A percentile compares a stretch with the other conserved stretches of the same genome.
Conservation (phyloP, 768 basidiomycete species). For the Lactarius trivialis region DNA sequence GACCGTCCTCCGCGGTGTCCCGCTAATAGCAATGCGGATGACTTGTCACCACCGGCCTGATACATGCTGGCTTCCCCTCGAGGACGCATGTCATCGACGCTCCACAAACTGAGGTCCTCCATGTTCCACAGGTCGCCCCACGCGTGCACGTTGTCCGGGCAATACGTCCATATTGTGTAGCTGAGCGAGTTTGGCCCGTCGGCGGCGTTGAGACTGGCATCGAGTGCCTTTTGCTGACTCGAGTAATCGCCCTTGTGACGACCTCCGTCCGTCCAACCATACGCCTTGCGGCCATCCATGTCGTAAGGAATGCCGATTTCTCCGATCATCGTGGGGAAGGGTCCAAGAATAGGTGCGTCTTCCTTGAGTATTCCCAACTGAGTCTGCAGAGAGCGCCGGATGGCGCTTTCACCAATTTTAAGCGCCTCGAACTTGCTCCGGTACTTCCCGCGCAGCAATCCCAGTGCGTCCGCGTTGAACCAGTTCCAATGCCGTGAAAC, state of each 20-base stretch:
- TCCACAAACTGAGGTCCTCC: constrained; percentile 92
- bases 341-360: constrained; percentile 60
- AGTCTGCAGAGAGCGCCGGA: constrained; percentile 72
- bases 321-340: constrained; percentile 86
- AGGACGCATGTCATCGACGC: constrained; percentile 54
- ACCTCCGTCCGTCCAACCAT: constrained; percentile 68
- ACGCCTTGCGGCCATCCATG: constrained; percentile 82
- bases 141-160: constrained; percentile 69
- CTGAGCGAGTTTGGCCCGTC: constrained; percentile 72
- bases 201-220: constrained; percentile 70
- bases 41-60: constrained; percentile 30
- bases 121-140: constrained; percentile 98
- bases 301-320: constrained; percentile 96
- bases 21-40: constrained; percentile 37
- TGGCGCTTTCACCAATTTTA: constrained; percentile 75
- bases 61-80: constrained; percentile 26
- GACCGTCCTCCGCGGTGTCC: constrained; percentile 23
- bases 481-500: constrained; percentile 91
- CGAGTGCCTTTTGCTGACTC: constrained; percentile 75
- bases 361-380: constrained; percentile 75
- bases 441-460: constrained; percentile 82
- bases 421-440: constrained; percentile 59
- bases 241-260: constrained; percentile 70
- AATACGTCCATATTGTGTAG: constrained; percentile 88
- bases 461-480: constrained; percentile 94